Percentiles rank a stretch among this genome's conserved stretches.
Evolutionary conservation across 208 protist genomes (phyloP).

Genomic region (Crithidia expoeki): DNA sequence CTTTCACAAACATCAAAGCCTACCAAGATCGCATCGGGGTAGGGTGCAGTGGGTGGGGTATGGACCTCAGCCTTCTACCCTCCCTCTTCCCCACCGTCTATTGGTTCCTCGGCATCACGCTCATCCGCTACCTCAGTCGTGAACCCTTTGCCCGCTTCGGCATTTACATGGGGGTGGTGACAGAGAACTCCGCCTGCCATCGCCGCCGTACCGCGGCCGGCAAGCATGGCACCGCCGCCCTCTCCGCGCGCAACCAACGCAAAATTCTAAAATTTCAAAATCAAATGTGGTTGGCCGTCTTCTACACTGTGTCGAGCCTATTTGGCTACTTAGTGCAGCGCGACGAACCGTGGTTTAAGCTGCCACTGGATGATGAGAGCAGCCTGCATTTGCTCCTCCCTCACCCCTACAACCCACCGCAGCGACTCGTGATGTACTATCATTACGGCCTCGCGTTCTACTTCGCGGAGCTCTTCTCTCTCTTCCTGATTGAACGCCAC

Average conservation of each 20-base stretch:
- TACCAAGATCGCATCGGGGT: conserved; percentile 31
- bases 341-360: conserved; percentile 60
- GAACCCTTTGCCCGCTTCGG: conserved; percentile 55
- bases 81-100: conserved; percentile 39
- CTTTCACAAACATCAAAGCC: conserved; percentile 32
- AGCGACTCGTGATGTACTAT: conserved; percentile 62
- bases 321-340: conserved; percentile 65
- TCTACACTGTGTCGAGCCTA: conserved; percentile 55
- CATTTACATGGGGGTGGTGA: conserved; percentile 62
- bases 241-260: conserved; percentile 36
- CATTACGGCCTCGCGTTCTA: conserved; percentile 76
- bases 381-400: conserved; percentile 45
- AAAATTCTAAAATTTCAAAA: conserved; percentile 76
- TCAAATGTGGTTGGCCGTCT: conserved; percentile 70
- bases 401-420: conserved; percentile 57
- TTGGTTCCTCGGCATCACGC: conserved; percentile 55
- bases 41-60: conserved; percentile 42
- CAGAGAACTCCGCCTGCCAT: conserved; percentile 35
- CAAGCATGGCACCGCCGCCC: conserved; percentile 31
- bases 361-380: conserved; percentile 47
- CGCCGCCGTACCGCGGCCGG: conserved; percentile 26
- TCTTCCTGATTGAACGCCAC: conserved; percentile 52
- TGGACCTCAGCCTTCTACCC: conserved; percentile 42
- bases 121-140: conserved; percentile 51
- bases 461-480: conserved; percentile 55